Evolutionary conservation across 1,139 yeast genomes (phyloP), one percentile per base, ranked within the genome.

Genomic region (Geotrichum restrictum): DNA sequence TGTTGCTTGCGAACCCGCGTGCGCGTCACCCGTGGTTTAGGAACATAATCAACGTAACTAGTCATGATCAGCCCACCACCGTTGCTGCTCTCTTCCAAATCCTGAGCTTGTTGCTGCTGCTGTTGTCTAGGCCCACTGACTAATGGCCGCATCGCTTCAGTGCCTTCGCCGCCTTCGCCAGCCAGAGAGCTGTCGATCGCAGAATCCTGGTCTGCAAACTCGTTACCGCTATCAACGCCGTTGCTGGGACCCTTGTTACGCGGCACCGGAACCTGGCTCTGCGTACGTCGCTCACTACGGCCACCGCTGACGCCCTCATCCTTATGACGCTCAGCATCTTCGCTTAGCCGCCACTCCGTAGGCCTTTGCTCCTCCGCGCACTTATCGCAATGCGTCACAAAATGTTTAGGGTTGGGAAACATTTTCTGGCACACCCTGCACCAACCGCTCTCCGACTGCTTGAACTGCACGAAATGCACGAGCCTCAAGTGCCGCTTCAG

Each of bases 401-500:
- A 85, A 4, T 70, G 71, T 59, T 79, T 81, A 18, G 84, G 76
- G 45, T 74, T 71, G 3, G 75, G 74, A 62, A 85, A 85, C 76
- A 75, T 73, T 54, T 75, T 71, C 58, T 80, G 83, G 62, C 88
- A 83, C 14, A 76, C 69, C 36, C 84, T 69, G 65, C 88, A 83
- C 82, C 83, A 79, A 4, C 88, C 88, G 2, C 80, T 74, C 45
- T 80, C 85, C 11, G 74, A 72, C 55, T 69, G 62, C 52, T 68
- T 66, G 56, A 67, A 64, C 54, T 63, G 80, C 29, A 80, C 81
- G 62, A 74, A 82, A 67, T 85, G 91, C 27, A 84, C 86, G 49
- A 84, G 71, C 54, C 78, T 74, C 54, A 85, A 70, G 65, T 85
- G 91, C 49, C 91, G 74, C 59, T 83, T 84, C 57, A 84, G 69